phyloP scores from a whole-genome alignment of 2,329 filamentous ascomycete species.

The Monilinia vaccinii-corymbosi region DNA sequence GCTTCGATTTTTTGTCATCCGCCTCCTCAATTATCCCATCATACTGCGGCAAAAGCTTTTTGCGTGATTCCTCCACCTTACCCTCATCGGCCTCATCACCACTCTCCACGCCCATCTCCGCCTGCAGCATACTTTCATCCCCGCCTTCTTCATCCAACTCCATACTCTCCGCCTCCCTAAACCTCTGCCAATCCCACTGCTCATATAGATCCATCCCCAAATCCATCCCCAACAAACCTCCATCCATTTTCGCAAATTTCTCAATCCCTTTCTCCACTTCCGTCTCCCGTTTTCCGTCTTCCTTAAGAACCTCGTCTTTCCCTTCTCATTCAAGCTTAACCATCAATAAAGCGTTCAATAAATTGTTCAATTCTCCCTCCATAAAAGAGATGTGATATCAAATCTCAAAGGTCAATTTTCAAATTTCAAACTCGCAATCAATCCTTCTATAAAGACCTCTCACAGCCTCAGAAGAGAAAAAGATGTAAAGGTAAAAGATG shows the following conservation, averaged over 20 bases:
- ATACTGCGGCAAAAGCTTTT: background rate
- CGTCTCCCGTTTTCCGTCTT: background rate
- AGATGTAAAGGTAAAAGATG: background rate
- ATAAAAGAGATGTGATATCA: no score
- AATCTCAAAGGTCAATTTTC: background rate
- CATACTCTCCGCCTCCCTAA: conserved; percentile 1
- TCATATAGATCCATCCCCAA: background rate
- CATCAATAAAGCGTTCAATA: background rate
- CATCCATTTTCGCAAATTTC: background rate
- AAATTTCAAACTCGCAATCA: background rate
- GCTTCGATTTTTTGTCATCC: background rate
- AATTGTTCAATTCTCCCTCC: no score
- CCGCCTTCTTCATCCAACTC: background rate
- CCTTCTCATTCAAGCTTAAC: background rate
- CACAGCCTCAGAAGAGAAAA: background rate
- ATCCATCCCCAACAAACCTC: background rate
- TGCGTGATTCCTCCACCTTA: no score
- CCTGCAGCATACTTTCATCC: background rate
- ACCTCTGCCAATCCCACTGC: conserved; percentile 1
- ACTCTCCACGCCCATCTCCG: background rate
- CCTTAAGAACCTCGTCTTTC: background rate
- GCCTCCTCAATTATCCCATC: background rate
- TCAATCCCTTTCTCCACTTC: background rate
- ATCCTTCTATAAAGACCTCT: no score
- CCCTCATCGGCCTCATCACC: background rate